Evolutionary conservation across 257 asterid species (phyloP), one percentile per base, ranked within the genome.

Genomic region (Ajuga chamaepitys): DNA sequence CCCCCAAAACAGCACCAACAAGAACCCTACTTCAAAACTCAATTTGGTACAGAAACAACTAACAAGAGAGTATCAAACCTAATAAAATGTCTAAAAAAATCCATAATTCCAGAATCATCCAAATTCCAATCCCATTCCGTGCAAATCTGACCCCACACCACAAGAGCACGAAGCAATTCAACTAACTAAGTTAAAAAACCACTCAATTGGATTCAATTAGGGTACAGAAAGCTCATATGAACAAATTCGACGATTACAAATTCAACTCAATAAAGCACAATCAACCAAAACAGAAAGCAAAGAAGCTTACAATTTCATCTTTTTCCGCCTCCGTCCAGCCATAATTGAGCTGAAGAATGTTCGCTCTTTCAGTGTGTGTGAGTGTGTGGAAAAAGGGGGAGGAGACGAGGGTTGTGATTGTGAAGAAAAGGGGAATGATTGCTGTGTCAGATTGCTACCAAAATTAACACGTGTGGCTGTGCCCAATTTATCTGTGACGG

Each of bases 281-380:
- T 56, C 11, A 3, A n/a, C n/a, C n/a, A 11, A 58, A 61, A 4
- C 28, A 14, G 9, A 17, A 57, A 70, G 16, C 42, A 7, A 42
- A 67, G 9, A 5, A 42, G 59, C 91, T 81, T 59, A 84, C 95
- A 69, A 67, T 73, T 73, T 82, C 75, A 82, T 57, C 64, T 70
- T 81, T 51, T 82, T 82, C 44, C 83, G 63, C 64, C 83, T 78
- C 21, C 86, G 70, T 6, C 81, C 87, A 55, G 85, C 81, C 91
- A 82, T 84, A 64, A 56, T 51, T 37, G 46, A 32, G n/a, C 26
- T 47, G 18, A 54, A 52, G 17, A 48, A 30, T 3, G 22, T 37
- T 30, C 1, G 13, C 40, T 7, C 14, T 21, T 40, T 35, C 8
- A 7, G 30, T 4, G 61, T 35, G 71, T 22, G 73, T 38, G 60